Conservation (phyloP, 345 rosid species). For the Gossypioides kirkii region DNA sequence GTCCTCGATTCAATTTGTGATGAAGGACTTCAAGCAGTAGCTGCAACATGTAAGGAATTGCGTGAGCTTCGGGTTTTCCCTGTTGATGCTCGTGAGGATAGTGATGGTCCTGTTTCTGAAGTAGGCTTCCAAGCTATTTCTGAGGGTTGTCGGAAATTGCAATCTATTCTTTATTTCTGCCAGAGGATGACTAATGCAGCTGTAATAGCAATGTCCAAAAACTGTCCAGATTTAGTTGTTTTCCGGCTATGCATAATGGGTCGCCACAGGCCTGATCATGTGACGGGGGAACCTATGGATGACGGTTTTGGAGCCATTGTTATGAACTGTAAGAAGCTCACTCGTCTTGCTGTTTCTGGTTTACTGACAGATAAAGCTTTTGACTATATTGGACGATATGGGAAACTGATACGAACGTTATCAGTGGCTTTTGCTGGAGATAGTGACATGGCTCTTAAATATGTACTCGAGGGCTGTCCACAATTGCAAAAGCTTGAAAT, state of each 20-base stretch:
- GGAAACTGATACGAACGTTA: conserved; percentile 61
- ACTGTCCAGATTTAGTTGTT: conserved; percentile 70
- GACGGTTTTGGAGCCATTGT: conserved; percentile 92
- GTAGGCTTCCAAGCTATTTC: conserved; percentile 79
- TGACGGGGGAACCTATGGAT: conserved; percentile 80
- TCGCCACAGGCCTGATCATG: conserved; percentile 62
- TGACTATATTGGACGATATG: conserved; percentile 63
- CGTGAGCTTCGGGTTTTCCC: conserved; percentile 90
- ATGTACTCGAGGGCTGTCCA: conserved; percentile 77
- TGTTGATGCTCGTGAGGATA: conserved; percentile 55
- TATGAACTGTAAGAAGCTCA: conserved; percentile 80
- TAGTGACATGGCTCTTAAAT: conserved; percentile 65
- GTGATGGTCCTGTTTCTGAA: conserved; percentile 67
- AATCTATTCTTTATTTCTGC: conserved; percentile 76
- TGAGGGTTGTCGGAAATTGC: conserved; percentile 70
- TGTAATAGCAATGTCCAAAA: conserved; percentile 71
- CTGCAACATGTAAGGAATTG: conserved; percentile 67
- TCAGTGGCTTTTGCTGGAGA: conserved; percentile 94
- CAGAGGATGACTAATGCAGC: conserved; percentile 86
- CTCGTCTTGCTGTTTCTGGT: conserved; percentile 74
- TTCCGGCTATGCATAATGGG: conserved; percentile 92
- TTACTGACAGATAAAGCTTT: conserved; percentile 78
- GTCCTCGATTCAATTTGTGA: conserved; percentile 84
- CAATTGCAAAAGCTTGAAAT: conserved; percentile 85
- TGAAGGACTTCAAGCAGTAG: conserved; percentile 81